Evolutionary conservation across 352 stramenopile genomes (phyloP).

Genomic region (Blastocystis sp.): DNA sequence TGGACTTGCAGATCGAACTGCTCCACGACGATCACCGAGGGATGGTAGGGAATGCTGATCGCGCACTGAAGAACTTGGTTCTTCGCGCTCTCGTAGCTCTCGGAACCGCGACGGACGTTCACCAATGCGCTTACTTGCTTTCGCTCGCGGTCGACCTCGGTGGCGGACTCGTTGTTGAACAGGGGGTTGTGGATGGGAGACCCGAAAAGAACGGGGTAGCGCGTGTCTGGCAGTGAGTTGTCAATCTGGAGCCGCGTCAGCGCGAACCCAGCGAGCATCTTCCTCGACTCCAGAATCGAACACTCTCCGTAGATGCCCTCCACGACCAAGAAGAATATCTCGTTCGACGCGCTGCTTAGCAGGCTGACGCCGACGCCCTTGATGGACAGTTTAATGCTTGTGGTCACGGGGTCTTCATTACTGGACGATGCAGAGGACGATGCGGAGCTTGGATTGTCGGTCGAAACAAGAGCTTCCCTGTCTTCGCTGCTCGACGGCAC

Average conservation of each 20-base stretch:
- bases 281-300: background rate
- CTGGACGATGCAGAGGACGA: background rate
- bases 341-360: background rate
- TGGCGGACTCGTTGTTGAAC: background rate
- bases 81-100: background rate
- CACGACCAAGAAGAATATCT: background rate
- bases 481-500: no score
- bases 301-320: background rate
- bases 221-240: background rate
- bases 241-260: conserved; percentile 34
- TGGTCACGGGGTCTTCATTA: background rate
- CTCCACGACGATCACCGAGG: conserved; percentile 7
- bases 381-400: background rate
- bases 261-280: background rate
- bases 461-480: no score
- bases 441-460: no score
- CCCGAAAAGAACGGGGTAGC: conserved; percentile 19
- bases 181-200: conserved; percentile 39
- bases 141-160: background rate
- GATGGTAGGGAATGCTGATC: background rate
- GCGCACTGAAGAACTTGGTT: background rate
- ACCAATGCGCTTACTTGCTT: background rate
- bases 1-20: conserved; percentile 6
- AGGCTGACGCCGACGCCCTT: background rate
- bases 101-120: background rate